Base-by-base conservation (phyloP, 306 rosid genomes). In the Cucumis hystrix region DNA sequence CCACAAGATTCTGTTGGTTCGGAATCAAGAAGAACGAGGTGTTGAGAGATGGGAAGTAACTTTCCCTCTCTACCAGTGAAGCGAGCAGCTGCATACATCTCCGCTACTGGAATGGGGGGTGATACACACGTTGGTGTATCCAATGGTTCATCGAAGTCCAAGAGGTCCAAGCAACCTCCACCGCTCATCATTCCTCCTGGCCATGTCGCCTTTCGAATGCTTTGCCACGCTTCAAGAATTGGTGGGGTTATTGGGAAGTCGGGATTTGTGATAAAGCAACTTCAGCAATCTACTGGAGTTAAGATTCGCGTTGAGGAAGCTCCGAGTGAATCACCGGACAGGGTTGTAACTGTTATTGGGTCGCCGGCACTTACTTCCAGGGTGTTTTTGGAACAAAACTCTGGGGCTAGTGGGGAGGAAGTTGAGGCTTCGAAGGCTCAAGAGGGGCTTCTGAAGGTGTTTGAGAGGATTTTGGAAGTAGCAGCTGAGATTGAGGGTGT, bases 211-310 rank as follows among this genome's bases (percentile, higher is more conserved):
- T 92, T 96, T 85, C 96, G 99, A 56, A 83, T 96, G 78, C 93
- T 96, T 80, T 96, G 98, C 83, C 87, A 96, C 81, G 82, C 93
- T 28, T 86, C 99, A 1, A 88, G 99, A 73, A 87, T 92, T 60
- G 99, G 99, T 40, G 99, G 99, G 20, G 90, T 96, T 3, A 96
- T 96, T 52, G 99, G 99, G 7, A 92, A 89, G 88, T 87, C 93
- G 41, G 99, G 99, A 17, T 15, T 65, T 55, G 86, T 91, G 20
- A 96, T 96, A 40, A 89, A 87, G 84, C 86, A 71, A 21, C 99
- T 96, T 72, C 98, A 91, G 88, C 85, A 79, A 59, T 69, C 87
- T 61, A 92, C 99, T 4, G 97, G 91, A 20, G 90, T 98, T 1
- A 92, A 84, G 97, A 92, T 96, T 89, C 93, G 97, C 41, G 59